Conservation (phyloP, 805 yeast species). For the Saccharomyces paradoxus region DNA sequence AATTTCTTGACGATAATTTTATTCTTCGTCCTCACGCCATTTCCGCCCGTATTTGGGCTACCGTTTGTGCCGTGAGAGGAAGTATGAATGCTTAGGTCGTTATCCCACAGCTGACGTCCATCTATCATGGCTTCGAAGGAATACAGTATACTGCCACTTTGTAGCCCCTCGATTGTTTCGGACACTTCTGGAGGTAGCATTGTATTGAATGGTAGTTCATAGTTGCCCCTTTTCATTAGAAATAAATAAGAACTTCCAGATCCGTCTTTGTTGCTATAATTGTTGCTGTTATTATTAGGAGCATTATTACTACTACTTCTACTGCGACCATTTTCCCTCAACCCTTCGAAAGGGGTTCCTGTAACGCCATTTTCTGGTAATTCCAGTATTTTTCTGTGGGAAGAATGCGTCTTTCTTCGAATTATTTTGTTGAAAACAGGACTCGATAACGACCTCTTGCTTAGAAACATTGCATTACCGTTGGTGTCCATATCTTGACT, state of each 20-base stretch:
- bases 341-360: conserved; percentile 30
- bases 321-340: conserved; percentile 4
- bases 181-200: conserved; percentile 76
- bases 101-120: conserved; percentile 28
- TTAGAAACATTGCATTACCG: neutral
- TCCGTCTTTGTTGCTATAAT: neutral
- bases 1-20: conserved; percentile 38
- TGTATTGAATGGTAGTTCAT: conserved; percentile 78
- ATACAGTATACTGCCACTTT: conserved; percentile 68
- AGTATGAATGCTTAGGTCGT: neutral
- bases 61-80: neutral
- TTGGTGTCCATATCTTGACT: neutral
- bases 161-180: conserved; percentile 83
- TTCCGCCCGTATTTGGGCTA: neutral
- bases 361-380: conserved; percentile 25
- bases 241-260: conserved; percentile 10
- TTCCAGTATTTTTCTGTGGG: conserved; percentile 13
- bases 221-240: conserved; percentile 59
- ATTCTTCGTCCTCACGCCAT: conserved; percentile 35
- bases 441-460: conserved; percentile 9
- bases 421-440: conserved; percentile 9
- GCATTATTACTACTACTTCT: neutral
- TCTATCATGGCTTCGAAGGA: conserved; percentile 71
- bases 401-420: conserved; percentile 7
- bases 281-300: conserved; percentile 1